Evolutionary conservation across 257 asterid genomes (phyloP).

Genomic region (Capsicum rhomboideum): DNA sequence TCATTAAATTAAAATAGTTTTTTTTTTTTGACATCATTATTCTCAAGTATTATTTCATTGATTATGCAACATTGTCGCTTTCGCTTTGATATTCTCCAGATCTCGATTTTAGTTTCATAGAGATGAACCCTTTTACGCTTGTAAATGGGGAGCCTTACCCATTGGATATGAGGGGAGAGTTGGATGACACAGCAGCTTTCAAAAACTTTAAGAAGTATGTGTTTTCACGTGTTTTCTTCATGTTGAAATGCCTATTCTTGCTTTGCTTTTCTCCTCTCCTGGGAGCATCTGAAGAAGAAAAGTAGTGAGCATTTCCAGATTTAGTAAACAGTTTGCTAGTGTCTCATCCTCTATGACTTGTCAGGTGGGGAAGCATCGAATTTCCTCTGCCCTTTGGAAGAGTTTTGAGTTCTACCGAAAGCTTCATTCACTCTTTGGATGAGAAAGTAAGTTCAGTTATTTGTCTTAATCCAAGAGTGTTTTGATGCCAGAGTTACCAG

Average conservation of each 20-base stretch:
- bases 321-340: not conserved
- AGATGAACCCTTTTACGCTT: slow-evolving; percentile 90
- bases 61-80: not conserved
- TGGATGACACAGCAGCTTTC: slow-evolving; percentile 93
- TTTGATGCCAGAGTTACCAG: not conserved
- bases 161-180: slow-evolving; percentile 91
- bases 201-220: slow-evolving; percentile 84
- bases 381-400: slow-evolving; percentile 94
- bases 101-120: slow-evolving; percentile 85
- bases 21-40: not conserved
- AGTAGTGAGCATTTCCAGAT: not conserved
- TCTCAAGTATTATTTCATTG: not conserved
- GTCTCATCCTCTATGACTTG: slow-evolving; percentile 6
- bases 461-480: not conserved
- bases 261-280: not conserved
- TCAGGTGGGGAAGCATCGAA: slow-evolving; percentile 76
- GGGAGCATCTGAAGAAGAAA: not conserved
- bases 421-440: slow-evolving; percentile 73
- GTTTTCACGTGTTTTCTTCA: not conserved
- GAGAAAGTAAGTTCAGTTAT: slow-evolving; percentile 50
- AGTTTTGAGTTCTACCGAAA: slow-evolving; percentile 79
- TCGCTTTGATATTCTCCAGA: slow-evolving; percentile 34
- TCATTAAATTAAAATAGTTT: not conserved
- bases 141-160: slow-evolving; percentile 79
- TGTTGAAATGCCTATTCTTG: not conserved